Percentiles rank a stretch among this genome's conserved stretches.
Conservation (phyloP, 2,329 filamentous ascomycete genomes). For the Paraconiothyrium sp. region DNA sequence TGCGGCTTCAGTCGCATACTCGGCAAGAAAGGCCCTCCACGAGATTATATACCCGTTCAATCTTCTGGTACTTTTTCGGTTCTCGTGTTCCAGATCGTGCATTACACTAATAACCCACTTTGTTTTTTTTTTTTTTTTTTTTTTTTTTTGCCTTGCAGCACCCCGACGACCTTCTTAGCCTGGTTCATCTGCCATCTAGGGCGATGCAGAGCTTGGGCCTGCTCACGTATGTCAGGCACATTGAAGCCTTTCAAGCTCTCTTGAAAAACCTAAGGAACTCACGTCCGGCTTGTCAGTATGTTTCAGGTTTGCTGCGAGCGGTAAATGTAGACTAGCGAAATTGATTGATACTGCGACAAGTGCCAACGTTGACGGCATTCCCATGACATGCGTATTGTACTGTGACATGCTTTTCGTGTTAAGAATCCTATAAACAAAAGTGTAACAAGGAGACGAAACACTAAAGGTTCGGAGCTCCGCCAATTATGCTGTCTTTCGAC, state of each 20-base stretch:
- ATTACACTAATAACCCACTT: background rate
- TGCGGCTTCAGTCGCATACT: background rate
- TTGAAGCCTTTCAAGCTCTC: background rate
- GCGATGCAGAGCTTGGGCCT: background rate
- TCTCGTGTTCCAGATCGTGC: background rate
- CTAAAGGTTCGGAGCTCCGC: background rate
- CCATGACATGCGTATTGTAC: background rate
- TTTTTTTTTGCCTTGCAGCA: background rate
- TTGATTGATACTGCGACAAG: background rate
- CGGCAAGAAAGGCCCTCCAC: background rate
- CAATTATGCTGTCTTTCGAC: background rate
- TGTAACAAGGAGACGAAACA: background rate
- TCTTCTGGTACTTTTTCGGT: background rate
- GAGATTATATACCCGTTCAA: background rate
- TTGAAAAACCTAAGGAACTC: background rate
- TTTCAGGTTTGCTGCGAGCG: background rate
- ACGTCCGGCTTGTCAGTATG: no score
- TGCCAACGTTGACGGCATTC: no score
- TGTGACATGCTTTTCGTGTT: background rate
- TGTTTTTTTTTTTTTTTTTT: background rate
- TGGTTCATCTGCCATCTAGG: background rate
- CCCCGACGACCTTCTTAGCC: background rate
- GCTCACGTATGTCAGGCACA: background rate
- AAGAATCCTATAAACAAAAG: background rate
- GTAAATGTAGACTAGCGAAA: background rate